phyloP scores from a whole-genome alignment of 164 flowering plant species.

The Nelumbo lutea region DNA sequence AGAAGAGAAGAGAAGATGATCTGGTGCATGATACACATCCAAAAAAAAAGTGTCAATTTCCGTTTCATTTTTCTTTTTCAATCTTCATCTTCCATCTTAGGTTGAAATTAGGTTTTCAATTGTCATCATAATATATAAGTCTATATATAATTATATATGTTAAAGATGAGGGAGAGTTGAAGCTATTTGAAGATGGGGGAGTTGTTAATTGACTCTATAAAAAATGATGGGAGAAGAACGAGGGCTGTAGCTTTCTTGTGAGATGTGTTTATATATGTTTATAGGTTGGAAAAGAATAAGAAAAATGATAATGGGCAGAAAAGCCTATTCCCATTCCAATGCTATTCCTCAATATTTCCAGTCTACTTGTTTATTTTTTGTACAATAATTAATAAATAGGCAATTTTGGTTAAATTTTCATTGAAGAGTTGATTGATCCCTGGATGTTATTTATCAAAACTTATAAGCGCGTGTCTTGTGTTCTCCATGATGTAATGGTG shows the following conservation, averaged over 20 bases:
- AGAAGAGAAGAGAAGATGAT: background rate
- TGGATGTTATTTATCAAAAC: too few species aligned
- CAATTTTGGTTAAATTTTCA: too few species aligned
- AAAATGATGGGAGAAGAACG: too few species aligned
- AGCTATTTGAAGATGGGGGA: background rate
- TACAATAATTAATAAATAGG: too few species aligned
- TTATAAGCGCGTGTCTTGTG: too few species aligned
- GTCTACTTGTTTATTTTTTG: background rate
- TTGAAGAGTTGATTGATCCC: too few species aligned
- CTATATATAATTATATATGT: too few species aligned
- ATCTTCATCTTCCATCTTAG: background rate
- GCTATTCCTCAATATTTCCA: background rate
- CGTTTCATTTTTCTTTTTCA: constrained; percentile 1
- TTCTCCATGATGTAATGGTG: too few species aligned
- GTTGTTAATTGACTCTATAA: background rate
- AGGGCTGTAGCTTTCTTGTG: background rate
- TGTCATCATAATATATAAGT: background rate
- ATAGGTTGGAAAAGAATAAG: background rate
- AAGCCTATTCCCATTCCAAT: background rate
- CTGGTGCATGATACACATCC: background rate
- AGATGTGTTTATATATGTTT: background rate
- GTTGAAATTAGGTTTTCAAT: background rate
- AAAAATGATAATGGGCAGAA: background rate
- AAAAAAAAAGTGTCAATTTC: background rate
- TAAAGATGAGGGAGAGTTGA: too few species aligned